Evolutionary conservation across 805 yeast species (phyloP).

Genomic region (Sugiyamaella smithiae): DNA sequence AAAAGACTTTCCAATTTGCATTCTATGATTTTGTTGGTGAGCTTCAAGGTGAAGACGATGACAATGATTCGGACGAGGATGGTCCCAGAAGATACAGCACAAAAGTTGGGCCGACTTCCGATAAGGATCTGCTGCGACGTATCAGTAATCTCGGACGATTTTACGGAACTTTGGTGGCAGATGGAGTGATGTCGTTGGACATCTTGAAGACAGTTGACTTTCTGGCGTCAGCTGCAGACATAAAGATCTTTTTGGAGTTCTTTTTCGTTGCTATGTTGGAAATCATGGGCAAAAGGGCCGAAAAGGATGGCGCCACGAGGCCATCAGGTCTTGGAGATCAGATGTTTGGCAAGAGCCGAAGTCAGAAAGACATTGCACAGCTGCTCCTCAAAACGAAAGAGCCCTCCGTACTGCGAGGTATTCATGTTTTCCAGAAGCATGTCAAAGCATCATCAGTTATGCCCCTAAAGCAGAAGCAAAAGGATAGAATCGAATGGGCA

Average conservation of each 20-base stretch:
- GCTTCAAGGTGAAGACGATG: constrained; percentile 51
- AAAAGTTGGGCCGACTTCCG: constrained; percentile 14
- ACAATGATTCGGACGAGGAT: constrained; percentile 30
- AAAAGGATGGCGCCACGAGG: constrained; percentile 18
- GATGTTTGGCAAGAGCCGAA: constrained; percentile 36
- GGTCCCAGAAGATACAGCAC: neutral
- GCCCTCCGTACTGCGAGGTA: constrained; percentile 59
- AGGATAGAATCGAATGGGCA: constrained; percentile 65
- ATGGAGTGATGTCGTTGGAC: constrained; percentile 70
- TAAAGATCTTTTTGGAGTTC: constrained; percentile 68
- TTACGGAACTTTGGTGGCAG: constrained; percentile 72
- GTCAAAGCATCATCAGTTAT: constrained; percentile 43
- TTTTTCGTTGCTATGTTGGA: constrained; percentile 67
- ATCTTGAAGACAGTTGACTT: constrained; percentile 71
- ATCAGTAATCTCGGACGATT: constrained; percentile 74
- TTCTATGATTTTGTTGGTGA: constrained; percentile 84
- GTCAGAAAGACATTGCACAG: constrained; percentile 50
- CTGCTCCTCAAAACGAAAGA: constrained; percentile 54
- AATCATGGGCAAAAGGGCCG: constrained; percentile 45
- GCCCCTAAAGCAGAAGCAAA: constrained; percentile 53
- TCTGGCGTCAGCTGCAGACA: constrained; percentile 59
- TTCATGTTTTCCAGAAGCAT: constrained; percentile 52
- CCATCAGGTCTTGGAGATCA: constrained; percentile 21
- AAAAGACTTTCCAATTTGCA: constrained; percentile 83
- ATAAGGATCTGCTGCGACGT: constrained; percentile 51